Evolutionary conservation across 768 basidiomycete genomes (phyloP), one percentile per base, ranked within the genome.

Genomic region (Gloeostereum incarnatum): DNA sequence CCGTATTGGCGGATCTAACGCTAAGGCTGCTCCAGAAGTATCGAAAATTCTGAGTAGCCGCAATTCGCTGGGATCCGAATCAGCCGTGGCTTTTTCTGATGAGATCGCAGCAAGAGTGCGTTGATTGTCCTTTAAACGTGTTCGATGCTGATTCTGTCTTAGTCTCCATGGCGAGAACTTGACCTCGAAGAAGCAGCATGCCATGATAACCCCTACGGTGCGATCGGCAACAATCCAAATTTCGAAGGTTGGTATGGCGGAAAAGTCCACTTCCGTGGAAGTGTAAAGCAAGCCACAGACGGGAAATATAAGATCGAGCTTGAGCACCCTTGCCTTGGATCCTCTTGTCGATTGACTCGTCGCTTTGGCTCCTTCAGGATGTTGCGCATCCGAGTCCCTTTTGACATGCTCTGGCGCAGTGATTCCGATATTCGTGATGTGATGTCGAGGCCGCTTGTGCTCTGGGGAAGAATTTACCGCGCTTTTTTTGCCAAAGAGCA

Each of bases 101-200:
- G 65, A 68, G 42, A 41, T 47, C 7, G 55, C 57, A 17, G 53
- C 58, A 8, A 62, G 50, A 44, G 65, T 61, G 40, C 21, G 43
- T 43, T 7, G 23, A 31, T 19, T 30, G n/a, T 31, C 25, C 13
- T 25, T 36, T n/a, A 22, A 24, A 37, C 38, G 35, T 14, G 26
- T 31, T 10, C 25, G 30, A 25, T 14, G n/a, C n/a, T n/a, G n/a
- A 41, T 34, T 8, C 8, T 33, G 21, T 39, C 11, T 32, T 24
- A 84, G 80, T 62, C 65, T 9, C 78, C 79, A 0, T 85, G 79
- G 78, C 49, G 50, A 30, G 76, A 82, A 49, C 56, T 83, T 3
- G 78, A 83, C 45, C 53, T 46, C 4, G 81, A 85, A 48, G 67
- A 72, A 24, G 45, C 51, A 1, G 56, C 58, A 4, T 54, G 78